Conservation (phyloP, 2,329 filamentous ascomycete genomes). For the Cladosporium phlei region DNA sequence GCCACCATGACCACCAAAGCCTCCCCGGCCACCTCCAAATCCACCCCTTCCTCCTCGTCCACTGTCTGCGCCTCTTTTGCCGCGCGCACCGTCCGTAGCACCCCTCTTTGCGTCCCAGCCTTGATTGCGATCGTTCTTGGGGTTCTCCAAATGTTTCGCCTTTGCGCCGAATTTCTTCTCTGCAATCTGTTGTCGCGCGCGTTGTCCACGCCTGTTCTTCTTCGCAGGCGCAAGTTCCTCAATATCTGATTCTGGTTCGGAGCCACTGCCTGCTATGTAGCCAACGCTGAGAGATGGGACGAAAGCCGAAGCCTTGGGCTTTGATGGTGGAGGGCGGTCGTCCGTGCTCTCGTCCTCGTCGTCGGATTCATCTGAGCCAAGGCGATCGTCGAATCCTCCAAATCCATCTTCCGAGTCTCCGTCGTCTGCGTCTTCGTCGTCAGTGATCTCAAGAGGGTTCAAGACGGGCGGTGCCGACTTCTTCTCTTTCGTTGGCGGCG, state of each 20-base stretch:
- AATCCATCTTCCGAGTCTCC: conserved; percentile 30
- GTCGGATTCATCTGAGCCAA: conserved; percentile 32
- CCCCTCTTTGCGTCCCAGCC: conserved; percentile 58
- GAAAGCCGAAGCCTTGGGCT: conserved; percentile 52
- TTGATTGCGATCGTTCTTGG: conserved; percentile 39
- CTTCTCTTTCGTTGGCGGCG: not conserved
- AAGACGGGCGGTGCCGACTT: conserved; percentile 1
- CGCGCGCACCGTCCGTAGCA: conserved; percentile 35
- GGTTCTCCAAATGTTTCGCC: conserved; percentile 61
- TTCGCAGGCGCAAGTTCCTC: conserved; percentile 51
- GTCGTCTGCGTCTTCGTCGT: conserved; percentile 14
- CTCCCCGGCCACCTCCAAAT: conserved; percentile 7
- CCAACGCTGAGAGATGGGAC: conserved; percentile 73
- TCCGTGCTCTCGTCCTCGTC: conserved; percentile 17
- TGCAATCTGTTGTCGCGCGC: conserved; percentile 71
- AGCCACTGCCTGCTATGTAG: conserved; percentile 72
- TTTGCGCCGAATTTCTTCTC: conserved; percentile 72
- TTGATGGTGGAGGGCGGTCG: conserved; percentile 3
- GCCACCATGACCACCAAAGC: not conserved
- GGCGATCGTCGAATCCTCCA: conserved; percentile 35
- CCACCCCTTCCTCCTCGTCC: conserved; percentile 8
- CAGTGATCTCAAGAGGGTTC: conserved; percentile 9
- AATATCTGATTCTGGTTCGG: conserved; percentile 54
- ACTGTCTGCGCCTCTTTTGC: conserved; percentile 19
- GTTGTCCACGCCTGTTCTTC: conserved; percentile 73